Evolutionary conservation across 2,329 filamentous ascomycete species (phyloP).

Genomic region (Ophiosphaerella narmari): DNA sequence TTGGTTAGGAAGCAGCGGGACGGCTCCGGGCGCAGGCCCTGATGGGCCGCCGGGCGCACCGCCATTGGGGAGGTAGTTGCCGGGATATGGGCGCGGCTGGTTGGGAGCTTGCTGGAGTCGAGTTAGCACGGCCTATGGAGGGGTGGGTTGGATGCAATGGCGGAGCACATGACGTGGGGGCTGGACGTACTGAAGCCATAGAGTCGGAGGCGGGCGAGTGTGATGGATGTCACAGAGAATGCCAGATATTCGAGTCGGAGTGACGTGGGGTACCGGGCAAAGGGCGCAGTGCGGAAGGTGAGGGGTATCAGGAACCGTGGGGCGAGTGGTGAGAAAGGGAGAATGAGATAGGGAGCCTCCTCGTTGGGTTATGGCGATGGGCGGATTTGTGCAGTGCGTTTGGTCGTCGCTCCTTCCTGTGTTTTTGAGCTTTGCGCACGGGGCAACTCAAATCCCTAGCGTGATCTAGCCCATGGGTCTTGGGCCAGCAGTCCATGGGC

Average conservation of each 20-base stretch:
- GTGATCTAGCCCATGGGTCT: constrained; percentile 23
- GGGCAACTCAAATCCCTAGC: constrained; percentile 18
- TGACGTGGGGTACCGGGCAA: constrained; percentile 10
- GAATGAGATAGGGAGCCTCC: constrained; percentile 25
- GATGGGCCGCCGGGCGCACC: constrained; percentile 47
- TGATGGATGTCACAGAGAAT: constrained; percentile 17
- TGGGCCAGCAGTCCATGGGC: background rate
- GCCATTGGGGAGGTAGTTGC: constrained; percentile 55
- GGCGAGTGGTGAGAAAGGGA: background rate
- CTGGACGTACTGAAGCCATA: constrained; percentile 43
- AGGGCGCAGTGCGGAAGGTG: background rate
- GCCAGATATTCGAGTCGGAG: constrained; percentile 21
- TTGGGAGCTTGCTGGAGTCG: constrained; percentile 53
- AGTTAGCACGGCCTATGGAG: constrained; percentile 26
- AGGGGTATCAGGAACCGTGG: constrained; percentile 9
- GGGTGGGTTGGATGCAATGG: constrained; percentile 8
- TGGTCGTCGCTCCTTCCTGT: constrained; percentile 26
- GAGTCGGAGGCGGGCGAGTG: constrained; percentile 28
- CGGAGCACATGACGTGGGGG: background rate
- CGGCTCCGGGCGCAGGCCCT: constrained; percentile 50
- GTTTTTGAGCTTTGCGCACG: constrained; percentile 33
- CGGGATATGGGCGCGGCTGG: constrained; percentile 56
- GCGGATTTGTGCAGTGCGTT: constrained; percentile 19
- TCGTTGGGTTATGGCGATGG: constrained; percentile 32
- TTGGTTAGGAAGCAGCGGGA: constrained; percentile 58